phyloP scores from a whole-genome alignment of 495 filamentous ascomycete genomes.

The Aspergillus kassunensis region DNA sequence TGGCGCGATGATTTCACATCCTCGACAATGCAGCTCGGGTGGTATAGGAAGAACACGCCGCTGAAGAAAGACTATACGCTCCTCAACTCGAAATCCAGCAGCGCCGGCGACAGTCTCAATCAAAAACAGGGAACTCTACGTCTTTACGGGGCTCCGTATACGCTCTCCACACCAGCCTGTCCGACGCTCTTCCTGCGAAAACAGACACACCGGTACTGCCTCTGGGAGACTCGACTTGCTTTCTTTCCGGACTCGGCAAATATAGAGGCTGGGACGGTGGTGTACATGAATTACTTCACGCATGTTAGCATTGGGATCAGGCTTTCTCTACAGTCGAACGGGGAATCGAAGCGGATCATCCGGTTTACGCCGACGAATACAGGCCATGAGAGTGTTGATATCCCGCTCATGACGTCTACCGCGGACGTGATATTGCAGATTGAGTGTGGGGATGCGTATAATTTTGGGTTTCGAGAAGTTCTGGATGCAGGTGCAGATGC shows the following conservation, averaged over 20 bases:
- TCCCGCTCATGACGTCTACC: neutral
- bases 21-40: slow-evolving; percentile 26
- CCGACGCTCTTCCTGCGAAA: slow-evolving; percentile 44
- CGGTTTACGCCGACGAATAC: slow-evolving; percentile 19
- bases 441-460: slow-evolving; percentile 28
- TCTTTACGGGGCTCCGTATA: slow-evolving; percentile 39
- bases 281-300: slow-evolving; percentile 43
- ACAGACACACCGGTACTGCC: slow-evolving; percentile 32
- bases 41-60: slow-evolving; percentile 44
- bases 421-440: slow-evolving; percentile 21
- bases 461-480: slow-evolving; percentile 26
- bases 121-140: slow-evolving; percentile 20
- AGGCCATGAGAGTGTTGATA: slow-evolving; percentile 15
- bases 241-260: slow-evolving; percentile 27
- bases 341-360: slow-evolving; percentile 11
- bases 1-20: slow-evolving; percentile 42
- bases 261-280: slow-evolving; percentile 37
- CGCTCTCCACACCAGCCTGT: slow-evolving; percentile 34
- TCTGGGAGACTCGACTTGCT: slow-evolving; percentile 31
- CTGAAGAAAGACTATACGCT: slow-evolving; percentile 32
- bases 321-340: neutral
- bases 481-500: neutral
- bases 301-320: slow-evolving; percentile 36
- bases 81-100: neutral
- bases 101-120: neutral